A percentile compares a stretch with the other conserved stretches of the same genome.
These are phyloP conservation scores for Trichoderma sp. DNA, from an alignment of 2,329 filamentous ascomycete species.

Conservation along the genomic window DNA sequence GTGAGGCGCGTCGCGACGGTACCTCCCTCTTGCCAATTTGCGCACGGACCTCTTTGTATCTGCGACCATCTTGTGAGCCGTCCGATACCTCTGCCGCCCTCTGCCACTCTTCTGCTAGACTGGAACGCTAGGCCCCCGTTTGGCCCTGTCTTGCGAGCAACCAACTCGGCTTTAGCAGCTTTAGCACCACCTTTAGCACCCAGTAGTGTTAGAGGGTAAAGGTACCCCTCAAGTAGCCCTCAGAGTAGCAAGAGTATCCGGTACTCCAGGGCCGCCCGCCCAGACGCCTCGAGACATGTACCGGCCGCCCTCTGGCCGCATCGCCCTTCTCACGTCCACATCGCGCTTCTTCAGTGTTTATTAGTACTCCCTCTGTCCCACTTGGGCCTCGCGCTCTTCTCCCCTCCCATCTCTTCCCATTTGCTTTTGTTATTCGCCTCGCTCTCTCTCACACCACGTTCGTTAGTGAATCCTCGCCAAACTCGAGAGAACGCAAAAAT, in stretches of 20 bases:
- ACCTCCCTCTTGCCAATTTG: background rate
- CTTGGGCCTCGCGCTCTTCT: slow-evolving; percentile 11
- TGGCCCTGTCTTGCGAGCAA: background rate
- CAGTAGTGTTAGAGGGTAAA: background rate
- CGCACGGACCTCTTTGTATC: background rate
- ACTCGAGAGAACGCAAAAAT: background rate
- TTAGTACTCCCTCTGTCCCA: slow-evolving; percentile 17
- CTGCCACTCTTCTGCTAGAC: background rate
- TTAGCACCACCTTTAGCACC: background rate
- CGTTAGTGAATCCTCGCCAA: background rate
- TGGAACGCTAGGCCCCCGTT: background rate
- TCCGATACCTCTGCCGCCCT: background rate
- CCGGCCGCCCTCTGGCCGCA: slow-evolving; percentile 1
- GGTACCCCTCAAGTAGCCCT: background rate
- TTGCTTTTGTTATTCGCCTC: background rate
- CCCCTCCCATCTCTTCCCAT: slow-evolving; percentile 8
- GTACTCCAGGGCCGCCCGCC: background rate
- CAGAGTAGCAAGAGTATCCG: background rate
- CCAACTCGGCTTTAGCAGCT: background rate
- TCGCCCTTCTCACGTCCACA: slow-evolving; percentile 1
- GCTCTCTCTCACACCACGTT: background rate
- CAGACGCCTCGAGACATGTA: background rate
- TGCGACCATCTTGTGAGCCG: background rate
- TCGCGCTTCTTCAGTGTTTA: slow-evolving; percentile 12
- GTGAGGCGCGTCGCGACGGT: slow-evolving; percentile 3